phyloP scores from a whole-genome alignment of 2,329 filamentous ascomycete genomes.

The Scytalidium lignicola region DNA sequence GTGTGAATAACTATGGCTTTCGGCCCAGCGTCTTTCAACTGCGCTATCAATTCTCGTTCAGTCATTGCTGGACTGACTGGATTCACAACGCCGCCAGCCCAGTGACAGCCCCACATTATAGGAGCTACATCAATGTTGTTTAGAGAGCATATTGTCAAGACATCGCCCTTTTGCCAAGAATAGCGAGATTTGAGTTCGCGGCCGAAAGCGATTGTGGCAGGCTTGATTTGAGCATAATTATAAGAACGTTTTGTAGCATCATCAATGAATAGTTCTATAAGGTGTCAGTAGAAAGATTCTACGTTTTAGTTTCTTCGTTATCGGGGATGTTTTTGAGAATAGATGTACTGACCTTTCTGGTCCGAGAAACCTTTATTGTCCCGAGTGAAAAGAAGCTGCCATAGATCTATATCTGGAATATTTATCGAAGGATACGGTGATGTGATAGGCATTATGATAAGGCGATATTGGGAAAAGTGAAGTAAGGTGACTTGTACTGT shows the following conservation, averaged over 20 bases:
- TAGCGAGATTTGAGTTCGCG: slow-evolving; percentile 67
- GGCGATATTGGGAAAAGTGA: too few species aligned
- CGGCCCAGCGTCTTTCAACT: slow-evolving; percentile 72
- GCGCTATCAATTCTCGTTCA: slow-evolving; percentile 73
- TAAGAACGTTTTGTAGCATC: slow-evolving; percentile 60
- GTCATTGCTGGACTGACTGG: slow-evolving; percentile 87
- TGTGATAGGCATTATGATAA: slow-evolving; percentile 25
- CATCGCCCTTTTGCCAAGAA: slow-evolving; percentile 75
- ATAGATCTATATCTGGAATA: slow-evolving; percentile 71
- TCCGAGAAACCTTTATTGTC: slow-evolving; percentile 60
- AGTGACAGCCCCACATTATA: slow-evolving; percentile 70
- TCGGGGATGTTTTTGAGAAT: too few species aligned
- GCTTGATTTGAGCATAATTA: slow-evolving; percentile 61
- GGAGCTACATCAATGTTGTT: slow-evolving; percentile 78
- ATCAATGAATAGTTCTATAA: slow-evolving; percentile 15
- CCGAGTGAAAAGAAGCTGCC: slow-evolving; percentile 68
- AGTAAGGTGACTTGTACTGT: too few species aligned
- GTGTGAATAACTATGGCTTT: slow-evolving; percentile 71
- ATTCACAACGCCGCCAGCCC: slow-evolving; percentile 73
- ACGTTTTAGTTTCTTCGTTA: slow-evolving; percentile 6
- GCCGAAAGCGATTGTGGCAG: slow-evolving; percentile 66
- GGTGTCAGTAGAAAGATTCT: not conserved
- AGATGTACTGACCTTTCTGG: slow-evolving; percentile 69
- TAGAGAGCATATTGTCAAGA: slow-evolving; percentile 73
- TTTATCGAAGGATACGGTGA: slow-evolving; percentile 59